Conservation (phyloP, 1,284 basidiomycete species). For the Apiotrichum gamsii region DNA sequence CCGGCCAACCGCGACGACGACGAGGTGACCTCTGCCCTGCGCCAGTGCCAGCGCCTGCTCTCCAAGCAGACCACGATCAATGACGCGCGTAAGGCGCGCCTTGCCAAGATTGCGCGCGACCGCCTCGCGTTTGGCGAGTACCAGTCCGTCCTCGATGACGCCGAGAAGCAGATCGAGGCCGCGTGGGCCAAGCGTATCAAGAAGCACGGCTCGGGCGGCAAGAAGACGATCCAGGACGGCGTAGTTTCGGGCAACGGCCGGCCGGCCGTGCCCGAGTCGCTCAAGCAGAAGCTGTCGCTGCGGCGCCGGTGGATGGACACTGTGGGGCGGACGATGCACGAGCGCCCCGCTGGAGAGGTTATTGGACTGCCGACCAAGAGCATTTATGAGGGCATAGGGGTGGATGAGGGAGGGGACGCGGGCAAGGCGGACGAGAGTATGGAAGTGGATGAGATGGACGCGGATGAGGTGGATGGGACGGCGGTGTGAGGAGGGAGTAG, state of each 20-base stretch:
- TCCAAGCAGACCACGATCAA: constrained; percentile 70
- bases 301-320: constrained; percentile 65
- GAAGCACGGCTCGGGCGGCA: constrained; percentile 53
- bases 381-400: constrained; percentile 66
- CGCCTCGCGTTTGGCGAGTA: constrained; percentile 87
- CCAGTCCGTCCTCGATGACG: constrained; percentile 65
- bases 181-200: constrained; percentile 49
- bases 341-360: constrained; percentile 59
- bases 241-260: constrained; percentile 52
- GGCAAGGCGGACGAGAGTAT: constrained; percentile 36
- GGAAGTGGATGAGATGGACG: constrained; percentile 30
- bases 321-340: constrained; percentile 63
- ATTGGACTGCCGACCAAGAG: constrained; percentile 67
- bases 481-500: constrained; percentile 6
- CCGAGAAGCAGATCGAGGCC: constrained; percentile 69
- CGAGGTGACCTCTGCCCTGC: constrained; percentile 81
- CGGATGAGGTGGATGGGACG: constrained; percentile 23
- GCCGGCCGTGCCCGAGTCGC: constrained; percentile 59
- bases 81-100: constrained; percentile 68
- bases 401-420: constrained; percentile 47
- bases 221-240: constrained; percentile 47
- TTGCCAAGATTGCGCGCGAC: constrained; percentile 72
- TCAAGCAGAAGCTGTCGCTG: constrained; percentile 64
- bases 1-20: constrained; percentile 76
- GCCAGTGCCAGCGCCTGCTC: constrained; percentile 79